These are phyloP conservation scores for Chiua sp. DNA, from an alignment of 1,284 basidiomycete species.

Conservation along the genomic window DNA sequence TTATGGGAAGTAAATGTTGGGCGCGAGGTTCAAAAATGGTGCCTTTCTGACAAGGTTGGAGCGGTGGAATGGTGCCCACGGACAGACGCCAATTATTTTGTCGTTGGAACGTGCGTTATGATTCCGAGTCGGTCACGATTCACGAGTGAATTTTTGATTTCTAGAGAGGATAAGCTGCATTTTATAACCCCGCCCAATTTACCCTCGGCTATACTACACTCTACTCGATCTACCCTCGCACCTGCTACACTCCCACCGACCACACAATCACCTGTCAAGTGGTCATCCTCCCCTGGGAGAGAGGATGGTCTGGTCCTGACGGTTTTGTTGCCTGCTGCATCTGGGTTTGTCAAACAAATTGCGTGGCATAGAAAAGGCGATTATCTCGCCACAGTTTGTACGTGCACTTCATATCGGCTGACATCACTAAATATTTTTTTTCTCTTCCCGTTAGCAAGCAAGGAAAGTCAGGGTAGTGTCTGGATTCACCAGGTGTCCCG, in stretches of 20 bases:
- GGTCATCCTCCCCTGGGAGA: conserved; percentile 56
- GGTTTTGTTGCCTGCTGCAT: conserved; percentile 62
- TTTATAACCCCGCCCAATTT: conserved; percentile 86
- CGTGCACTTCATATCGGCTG: conserved; percentile 39
- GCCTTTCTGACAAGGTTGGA: conserved; percentile 81
- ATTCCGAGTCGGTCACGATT: conserved; percentile 9
- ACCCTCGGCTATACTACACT: conserved; percentile 57
- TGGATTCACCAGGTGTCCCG: conserved; percentile 96
- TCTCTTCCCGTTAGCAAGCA: conserved; percentile 50
- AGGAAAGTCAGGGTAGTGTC: conserved; percentile 71
- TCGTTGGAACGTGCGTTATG: conserved; percentile 75
- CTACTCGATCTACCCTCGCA: conserved; percentile 71
- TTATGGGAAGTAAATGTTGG: conserved; percentile 97
- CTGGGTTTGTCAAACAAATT: conserved; percentile 85
- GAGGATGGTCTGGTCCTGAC: conserved; percentile 63
- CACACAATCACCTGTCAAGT: conserved; percentile 72
- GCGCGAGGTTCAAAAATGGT: conserved; percentile 90
- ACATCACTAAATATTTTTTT: conserved; percentile 15
- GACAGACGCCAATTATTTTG: conserved; percentile 82
- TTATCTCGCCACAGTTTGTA: conserved; percentile 93
- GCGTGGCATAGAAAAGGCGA: conserved; percentile 96
- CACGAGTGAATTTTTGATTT: conserved; percentile 23
- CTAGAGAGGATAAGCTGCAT: conserved; percentile 80
- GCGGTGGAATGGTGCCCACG: conserved; percentile 95
- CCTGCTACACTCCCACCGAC: conserved; percentile 66